A percentile compares a stretch with the other conserved stretches of the same genome.
phyloP scores from a whole-genome alignment of 352 stramenopile species.

The Globisporangium paddicum region DNA sequence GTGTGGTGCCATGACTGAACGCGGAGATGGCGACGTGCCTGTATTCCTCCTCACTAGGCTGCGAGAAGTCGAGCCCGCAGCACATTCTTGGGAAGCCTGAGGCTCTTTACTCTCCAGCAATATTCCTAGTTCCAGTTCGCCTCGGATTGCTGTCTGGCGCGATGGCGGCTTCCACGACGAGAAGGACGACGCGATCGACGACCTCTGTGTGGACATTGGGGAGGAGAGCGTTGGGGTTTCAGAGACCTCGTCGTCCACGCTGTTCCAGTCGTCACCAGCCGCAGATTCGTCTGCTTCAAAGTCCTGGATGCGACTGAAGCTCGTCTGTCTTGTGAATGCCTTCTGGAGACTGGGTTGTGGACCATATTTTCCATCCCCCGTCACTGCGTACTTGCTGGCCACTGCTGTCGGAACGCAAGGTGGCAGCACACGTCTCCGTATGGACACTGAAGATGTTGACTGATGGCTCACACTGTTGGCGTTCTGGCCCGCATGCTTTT shows the following conservation, averaged over 20 bases:
- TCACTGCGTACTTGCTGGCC: not conserved
- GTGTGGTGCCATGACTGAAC: not conserved
- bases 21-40: not conserved
- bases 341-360: not conserved
- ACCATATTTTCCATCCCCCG: not conserved
- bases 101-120: not conserved
- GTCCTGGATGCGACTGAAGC: slow-evolving; percentile 11
- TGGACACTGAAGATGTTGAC: not conserved
- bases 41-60: not conserved
- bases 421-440: slow-evolving; percentile 7
- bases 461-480: not conserved
- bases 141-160: slow-evolving; percentile 31
- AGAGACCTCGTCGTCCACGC: not conserved
- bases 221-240: not conserved
- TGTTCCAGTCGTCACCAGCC: not conserved
- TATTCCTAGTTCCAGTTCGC: slow-evolving; percentile 15
- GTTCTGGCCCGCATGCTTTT: not conserved
- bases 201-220: not conserved
- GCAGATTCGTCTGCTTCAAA: not conserved
- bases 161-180: slow-evolving; percentile 9
- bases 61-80: not conserved
- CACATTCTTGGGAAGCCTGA: not conserved
- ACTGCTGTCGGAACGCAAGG: slow-evolving; percentile 2
- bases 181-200: not conserved
- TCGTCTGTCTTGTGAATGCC: slow-evolving; percentile 5